phyloP scores from a whole-genome alignment of 1,139 yeast genomes.

The Magnusiomyces suaveolens region DNA sequence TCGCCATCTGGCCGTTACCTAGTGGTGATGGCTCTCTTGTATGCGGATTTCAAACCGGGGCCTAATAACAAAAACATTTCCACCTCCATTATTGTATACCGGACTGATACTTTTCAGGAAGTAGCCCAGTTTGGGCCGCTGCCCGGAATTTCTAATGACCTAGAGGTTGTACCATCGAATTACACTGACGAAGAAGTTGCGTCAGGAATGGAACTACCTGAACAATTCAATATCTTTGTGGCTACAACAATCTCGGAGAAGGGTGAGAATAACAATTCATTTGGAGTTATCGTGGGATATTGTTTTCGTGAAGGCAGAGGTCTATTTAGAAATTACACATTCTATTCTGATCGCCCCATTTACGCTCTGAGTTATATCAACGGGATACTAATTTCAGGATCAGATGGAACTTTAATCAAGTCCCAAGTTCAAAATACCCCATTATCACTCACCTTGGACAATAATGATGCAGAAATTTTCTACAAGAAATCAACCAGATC shows the following conservation, averaged over 20 bases:
- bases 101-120: neutral
- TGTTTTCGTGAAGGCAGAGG: neutral
- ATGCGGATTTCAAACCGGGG: neutral
- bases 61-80: neutral
- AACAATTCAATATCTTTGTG: neutral
- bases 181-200: neutral
- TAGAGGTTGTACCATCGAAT: neutral
- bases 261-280: neutral
- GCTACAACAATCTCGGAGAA: neutral
- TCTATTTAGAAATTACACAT: neutral
- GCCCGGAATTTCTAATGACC: neutral
- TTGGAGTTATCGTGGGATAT: neutral
- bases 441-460: neutral
- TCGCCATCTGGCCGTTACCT: constrained; percentile 1
- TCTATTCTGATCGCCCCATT: neutral
- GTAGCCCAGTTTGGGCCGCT: neutral
- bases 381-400: neutral
- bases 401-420: neutral
- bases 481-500: neutral
- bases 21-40: neutral
- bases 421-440: neutral
- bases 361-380: neutral
- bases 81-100: neutral
- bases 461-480: neutral
- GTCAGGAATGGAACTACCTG: neutral